Base-by-base conservation (phyloP, 441 rosid species). In the Croton setiger region DNA sequence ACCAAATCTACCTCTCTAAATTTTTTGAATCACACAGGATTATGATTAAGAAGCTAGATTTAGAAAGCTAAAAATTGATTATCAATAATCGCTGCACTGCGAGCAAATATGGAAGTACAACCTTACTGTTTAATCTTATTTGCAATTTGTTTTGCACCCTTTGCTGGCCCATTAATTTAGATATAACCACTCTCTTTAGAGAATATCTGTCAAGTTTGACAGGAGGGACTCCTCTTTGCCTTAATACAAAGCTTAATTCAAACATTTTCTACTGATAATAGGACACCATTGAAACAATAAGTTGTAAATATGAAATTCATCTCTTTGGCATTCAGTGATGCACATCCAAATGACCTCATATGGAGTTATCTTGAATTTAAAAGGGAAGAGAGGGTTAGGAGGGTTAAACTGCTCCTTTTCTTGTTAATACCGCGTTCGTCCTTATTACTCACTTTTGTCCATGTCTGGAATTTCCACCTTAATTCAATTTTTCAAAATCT, bases 91-190 rank as follows among this genome's bases (percentile, higher is more conserved):
- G 36, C 51, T 14, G 45, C 21, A 11, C 23, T 67, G 64, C 76
- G 61, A 21, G 73, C 76, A 72, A 58, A 60, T 69, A 68, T 78
- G 75, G 76, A 70, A 81, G 70, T 71, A 56, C 54, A 66, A 75
- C 73, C 66, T 52, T 74, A 61, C 59, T 55, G 36, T 63, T 55
- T 71, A 62, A 33, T 64, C 51, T 73, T 67, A 31, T 37, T n/a
- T 63, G 14, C 21, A 44, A 69, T 60, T 67, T 57, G 64, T 60
- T 53, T 69, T 60, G 23, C 70, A 41, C 64, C 72, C 57, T 79
- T 49, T 39, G 18, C 57, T 72, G 85, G 73, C 70, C 64, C 48
- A 65, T 80, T 68, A 77, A 79, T 77, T 67, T 53, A 76, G 71
- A 78, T 64, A 44, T 69, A 66, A 55, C 68, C 53, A 47, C 66